A percentile compares a stretch with the other conserved stretches of the same genome.
phyloP scores from a whole-genome alignment of 75 land plant genomes.

The Ceratopteris richardii region DNA sequence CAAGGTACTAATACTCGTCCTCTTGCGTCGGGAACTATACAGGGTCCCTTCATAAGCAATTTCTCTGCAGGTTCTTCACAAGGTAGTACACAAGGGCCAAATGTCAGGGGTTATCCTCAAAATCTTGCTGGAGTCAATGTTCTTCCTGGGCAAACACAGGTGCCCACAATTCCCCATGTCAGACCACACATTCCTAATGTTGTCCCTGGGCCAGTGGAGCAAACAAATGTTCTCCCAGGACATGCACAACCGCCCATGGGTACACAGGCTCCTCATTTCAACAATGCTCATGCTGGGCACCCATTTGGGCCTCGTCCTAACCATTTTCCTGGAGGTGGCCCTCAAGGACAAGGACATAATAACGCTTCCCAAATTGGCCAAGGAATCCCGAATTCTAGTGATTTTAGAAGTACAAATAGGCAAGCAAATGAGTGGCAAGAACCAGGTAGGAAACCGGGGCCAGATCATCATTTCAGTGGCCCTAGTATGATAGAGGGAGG shows the following conservation, averaged over 20 bases:
- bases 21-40: neutral
- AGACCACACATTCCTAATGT: too few species aligned
- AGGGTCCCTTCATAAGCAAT: neutral
- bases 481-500: neutral
- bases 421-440: neutral
- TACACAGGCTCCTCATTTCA: neutral
- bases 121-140: neutral
- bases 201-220: too few species aligned
- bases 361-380: neutral
- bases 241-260: neutral
- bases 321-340: neutral
- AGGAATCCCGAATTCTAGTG: neutral
- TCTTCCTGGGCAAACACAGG: neutral
- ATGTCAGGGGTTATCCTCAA: neutral
- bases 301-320: neutral
- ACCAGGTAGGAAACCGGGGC: neutral
- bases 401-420: conserved; percentile 2
- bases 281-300: neutral
- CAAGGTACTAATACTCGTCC: neutral
- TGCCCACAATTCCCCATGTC: neutral
- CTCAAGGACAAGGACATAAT: neutral
- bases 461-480: neutral
- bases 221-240: neutral
- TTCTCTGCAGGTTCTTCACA: neutral
- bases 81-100: neutral